These are phyloP conservation scores for Alternaria triticina DNA, from an alignment of 2,329 filamentous ascomycete species.

Conservation along the genomic window DNA sequence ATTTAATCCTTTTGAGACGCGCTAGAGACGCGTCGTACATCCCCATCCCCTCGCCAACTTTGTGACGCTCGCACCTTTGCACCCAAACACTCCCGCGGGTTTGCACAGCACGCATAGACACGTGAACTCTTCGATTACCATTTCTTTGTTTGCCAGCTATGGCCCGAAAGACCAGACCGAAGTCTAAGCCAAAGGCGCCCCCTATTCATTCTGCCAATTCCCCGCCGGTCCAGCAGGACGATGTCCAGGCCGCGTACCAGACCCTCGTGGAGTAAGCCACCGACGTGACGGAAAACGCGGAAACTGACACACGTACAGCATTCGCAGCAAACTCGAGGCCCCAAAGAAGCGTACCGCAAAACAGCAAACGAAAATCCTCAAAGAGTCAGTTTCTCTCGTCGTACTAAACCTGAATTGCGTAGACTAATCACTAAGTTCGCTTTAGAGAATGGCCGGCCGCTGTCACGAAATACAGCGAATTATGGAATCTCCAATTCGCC, in stretches of 20 bases:
- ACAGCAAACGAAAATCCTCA: not conserved
- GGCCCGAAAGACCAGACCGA: not conserved
- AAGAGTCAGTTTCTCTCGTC: not conserved
- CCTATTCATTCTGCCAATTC: not conserved
- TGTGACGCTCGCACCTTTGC: not conserved
- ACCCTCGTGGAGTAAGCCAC: not conserved
- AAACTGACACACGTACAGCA: not conserved
- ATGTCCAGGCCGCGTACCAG: not conserved
- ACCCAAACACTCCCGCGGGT: not conserved
- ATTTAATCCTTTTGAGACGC: not conserved
- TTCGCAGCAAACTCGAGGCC: not conserved
- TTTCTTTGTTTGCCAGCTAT: not conserved
- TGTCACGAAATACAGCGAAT: not conserved
- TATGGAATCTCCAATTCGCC: not conserved
- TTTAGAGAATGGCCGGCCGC: not conserved
- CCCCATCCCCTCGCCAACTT: not conserved
- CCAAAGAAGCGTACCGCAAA: not conserved
- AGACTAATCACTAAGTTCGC: not conserved
- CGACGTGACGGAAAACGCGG: not conserved
- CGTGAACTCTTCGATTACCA: not conserved
- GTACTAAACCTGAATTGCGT: not conserved
- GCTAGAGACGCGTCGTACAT: not conserved
- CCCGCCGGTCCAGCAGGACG: not conserved
- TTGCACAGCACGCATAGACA: not conserved
- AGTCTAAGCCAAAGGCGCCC: not conserved